Evolutionary conservation across 2,329 filamentous ascomycete genomes (phyloP).

Genomic region (Graphiopsis chlorocephala): DNA sequence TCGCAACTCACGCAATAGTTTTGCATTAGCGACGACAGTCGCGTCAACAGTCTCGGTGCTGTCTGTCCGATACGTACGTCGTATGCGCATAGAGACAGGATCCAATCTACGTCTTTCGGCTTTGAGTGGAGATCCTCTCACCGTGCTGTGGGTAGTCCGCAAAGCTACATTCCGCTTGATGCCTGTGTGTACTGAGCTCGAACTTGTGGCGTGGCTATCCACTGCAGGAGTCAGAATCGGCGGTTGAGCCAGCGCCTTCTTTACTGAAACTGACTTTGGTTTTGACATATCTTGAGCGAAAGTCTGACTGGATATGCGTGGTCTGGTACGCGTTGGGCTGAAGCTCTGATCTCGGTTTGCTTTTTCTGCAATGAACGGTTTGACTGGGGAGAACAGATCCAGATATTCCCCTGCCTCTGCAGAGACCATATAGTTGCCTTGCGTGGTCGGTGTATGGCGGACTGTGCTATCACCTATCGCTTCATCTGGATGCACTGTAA

Average conservation of each 20-base stretch:
- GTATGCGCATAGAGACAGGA: neutral
- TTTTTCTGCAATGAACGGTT: slow-evolving; percentile 19
- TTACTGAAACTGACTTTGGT: neutral
- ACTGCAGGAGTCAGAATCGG: neutral
- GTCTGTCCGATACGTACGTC: neutral
- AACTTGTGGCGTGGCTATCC: slow-evolving; percentile 6
- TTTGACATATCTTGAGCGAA: slow-evolving; percentile 22
- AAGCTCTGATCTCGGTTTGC: slow-evolving; percentile 13
- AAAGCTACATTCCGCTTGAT: neutral
- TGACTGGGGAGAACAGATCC: slow-evolving; percentile 39
- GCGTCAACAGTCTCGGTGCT: neutral
- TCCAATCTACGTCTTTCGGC: neutral
- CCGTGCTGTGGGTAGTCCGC: neutral
- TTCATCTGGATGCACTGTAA: slow-evolving; percentile 31
- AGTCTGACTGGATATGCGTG: slow-evolving; percentile 35
- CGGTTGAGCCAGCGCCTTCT: neutral
- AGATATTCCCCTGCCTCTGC: slow-evolving; percentile 24
- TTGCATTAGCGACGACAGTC: slow-evolving; percentile 23
- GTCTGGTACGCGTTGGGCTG: slow-evolving; percentile 27
- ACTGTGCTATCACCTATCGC: slow-evolving; percentile 28
- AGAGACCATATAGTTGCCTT: slow-evolving; percentile 3
- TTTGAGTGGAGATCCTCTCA: neutral
- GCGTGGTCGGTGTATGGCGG: slow-evolving; percentile 21
- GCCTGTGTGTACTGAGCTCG: neutral
- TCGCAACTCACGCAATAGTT: slow-evolving; percentile 27